Conservation (phyloP, 169 alveolate species). For the Eimeria maxima region DNA sequence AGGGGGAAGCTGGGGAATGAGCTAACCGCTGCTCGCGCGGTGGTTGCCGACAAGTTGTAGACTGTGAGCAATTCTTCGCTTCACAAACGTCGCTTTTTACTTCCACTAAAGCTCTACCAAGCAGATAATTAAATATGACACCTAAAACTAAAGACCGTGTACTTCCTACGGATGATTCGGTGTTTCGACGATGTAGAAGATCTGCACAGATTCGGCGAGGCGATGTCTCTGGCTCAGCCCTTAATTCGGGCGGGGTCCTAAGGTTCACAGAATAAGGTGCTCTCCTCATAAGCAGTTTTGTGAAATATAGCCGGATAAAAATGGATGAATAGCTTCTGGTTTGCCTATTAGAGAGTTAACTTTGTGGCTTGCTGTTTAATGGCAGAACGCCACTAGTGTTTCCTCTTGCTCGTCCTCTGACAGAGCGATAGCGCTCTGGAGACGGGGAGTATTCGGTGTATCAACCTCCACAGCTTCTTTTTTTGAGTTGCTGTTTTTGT, state of each 20-base stretch:
- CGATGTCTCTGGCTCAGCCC: constrained; percentile 72
- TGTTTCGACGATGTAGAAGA: not conserved
- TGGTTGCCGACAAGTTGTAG: constrained; percentile 17
- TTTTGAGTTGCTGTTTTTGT: not conserved
- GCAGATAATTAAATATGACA: not conserved
- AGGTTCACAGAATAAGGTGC: constrained; percentile 28
- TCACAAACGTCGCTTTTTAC: not conserved
- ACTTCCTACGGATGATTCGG: not conserved
- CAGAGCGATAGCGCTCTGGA: constrained; percentile 49
- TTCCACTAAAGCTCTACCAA: not conserved
- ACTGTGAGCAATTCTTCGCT: not conserved
- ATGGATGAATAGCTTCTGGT: constrained; percentile 9
- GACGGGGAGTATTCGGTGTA: constrained; percentile 52
- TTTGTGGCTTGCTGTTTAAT: constrained; percentile 6
- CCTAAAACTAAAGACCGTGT: not conserved
- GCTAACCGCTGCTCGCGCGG: constrained; percentile 57
- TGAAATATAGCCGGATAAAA: constrained; percentile 22
- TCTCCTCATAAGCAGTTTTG: not conserved
- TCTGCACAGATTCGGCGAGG: constrained; percentile 57
- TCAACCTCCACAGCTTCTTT: not conserved
- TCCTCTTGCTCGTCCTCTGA: constrained; percentile 61
- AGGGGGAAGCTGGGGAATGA: not conserved
- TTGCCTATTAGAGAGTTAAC: constrained; percentile 7
- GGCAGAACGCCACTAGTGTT: constrained; percentile 11
- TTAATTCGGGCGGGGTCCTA: constrained; percentile 53